Base-by-base conservation (phyloP, 805 yeast genomes). In the Wickerhamiella domercqiae region DNA sequence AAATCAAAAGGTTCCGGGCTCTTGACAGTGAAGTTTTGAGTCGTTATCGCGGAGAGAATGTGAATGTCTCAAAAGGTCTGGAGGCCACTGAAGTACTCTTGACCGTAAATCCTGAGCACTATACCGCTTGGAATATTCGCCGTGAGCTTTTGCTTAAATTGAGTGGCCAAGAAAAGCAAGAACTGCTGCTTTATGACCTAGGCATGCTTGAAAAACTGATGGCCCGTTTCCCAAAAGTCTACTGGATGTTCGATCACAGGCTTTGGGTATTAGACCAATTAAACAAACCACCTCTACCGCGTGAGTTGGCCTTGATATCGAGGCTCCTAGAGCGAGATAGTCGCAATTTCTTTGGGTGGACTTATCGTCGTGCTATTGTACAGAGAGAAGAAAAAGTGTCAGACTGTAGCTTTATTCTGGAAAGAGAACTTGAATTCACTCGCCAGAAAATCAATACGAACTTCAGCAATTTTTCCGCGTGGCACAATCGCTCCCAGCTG, bases 211-310 rank as follows among this genome's bases (percentile, higher is more conserved):
- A 76, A 60, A 56, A 54, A 0, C 70, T 73, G 45, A 57, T 90
- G 47, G 70, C 69, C 38, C 57, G 64, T 39, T 75, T 59, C 46
- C 97, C 98, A 1, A 90, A 90, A 54, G 82, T 86, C 29, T 90
- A 90, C 53, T 90, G 97, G 95, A 75, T 90, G 9, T 90, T 97
- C 96, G 79, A 76, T 48, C 96, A 90, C 54, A 64, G 98, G 26
- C 60, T 70, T 7, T 90, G 98, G 97, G 68, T 79, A 32, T 57
- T 87, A 29, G 66, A 70, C 25, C 39, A 37, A 21, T 32, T 49
- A 13, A 28, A 21, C 7, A 53, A 62, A 15, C 69, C 71, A 24
- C 63, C 67, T 2, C 83, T 93, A 90, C 54, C 62, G n/a, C 53
- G 50, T 22, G 98, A 90, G 54, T 57, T 90, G 49, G 63, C 57